A percentile compares a stretch with the other conserved stretches of the same genome.
Conservation (phyloP, 768 basidiomycete species). For the Pholiota conissans region DNA sequence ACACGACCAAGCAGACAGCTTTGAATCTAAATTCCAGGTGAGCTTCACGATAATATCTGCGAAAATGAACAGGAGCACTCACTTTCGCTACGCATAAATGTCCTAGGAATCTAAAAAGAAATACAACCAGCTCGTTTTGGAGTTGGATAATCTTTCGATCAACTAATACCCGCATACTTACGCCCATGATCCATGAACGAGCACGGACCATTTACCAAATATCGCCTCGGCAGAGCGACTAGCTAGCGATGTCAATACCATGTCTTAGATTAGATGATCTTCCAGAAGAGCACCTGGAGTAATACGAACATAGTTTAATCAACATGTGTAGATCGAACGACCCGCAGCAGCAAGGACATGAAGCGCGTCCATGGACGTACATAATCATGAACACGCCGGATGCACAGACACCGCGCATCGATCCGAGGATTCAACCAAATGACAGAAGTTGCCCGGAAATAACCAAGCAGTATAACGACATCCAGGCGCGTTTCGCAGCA, state of each 20-base stretch:
- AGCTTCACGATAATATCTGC: not conserved
- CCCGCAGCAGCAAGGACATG: not conserved
- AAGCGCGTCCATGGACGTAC: not conserved
- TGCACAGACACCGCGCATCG: not conserved
- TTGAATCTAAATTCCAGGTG: constrained; percentile 22
- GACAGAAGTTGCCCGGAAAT: not conserved
- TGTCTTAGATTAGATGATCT: not conserved
- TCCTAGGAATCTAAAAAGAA: constrained; percentile 22
- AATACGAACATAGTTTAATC: not conserved
- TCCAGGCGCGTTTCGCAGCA: not conserved
- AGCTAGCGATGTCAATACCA: not conserved
- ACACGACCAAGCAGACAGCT: constrained; percentile 15
- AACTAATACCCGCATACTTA: constrained; percentile 8
- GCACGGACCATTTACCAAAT: constrained; percentile 1
- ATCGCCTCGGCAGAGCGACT: not conserved
- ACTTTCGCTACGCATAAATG: not conserved
- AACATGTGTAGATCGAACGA: not conserved
- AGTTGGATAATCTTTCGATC: constrained; percentile 23
- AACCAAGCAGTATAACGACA: not conserved
- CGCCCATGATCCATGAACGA: not conserved
- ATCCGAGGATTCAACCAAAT: not conserved
- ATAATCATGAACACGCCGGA: not conserved
- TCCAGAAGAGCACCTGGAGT: not conserved
- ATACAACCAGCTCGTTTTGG: constrained; percentile 24
- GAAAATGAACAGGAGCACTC: not conserved